phyloP scores from a whole-genome alignment of 192 early-diverging fungal genomes.

The Lobosporangium transversale region DNA sequence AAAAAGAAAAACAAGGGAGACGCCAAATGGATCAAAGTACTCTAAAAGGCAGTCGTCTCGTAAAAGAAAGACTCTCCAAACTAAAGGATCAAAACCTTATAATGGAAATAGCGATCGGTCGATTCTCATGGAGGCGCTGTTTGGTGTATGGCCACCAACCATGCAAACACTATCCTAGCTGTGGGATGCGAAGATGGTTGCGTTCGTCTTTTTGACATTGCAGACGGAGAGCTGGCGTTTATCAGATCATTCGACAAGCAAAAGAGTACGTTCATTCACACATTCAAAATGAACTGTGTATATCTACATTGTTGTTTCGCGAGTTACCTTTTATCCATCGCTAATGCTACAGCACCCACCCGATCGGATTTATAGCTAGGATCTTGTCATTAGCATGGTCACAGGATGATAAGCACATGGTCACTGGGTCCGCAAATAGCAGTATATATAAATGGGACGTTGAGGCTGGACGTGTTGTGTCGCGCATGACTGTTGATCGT shows the following conservation, averaged over 20 bases:
- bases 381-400: conserved; percentile 92
- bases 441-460: conserved; percentile 78
- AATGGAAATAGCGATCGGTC: conserved; percentile 57
- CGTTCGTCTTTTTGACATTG: conserved; percentile 88
- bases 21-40: no score
- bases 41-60: no score
- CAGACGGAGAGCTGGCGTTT: conserved; percentile 73
- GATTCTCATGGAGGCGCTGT: conserved; percentile 92
- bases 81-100: not conserved
- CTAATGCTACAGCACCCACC: not conserved
- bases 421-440: conserved; percentile 87
- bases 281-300: no score
- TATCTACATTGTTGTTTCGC: no score
- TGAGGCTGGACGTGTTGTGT: conserved; percentile 53
- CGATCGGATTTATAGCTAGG: conserved; percentile 63
- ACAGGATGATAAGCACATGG: conserved; percentile 71
- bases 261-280: conserved; percentile 49
- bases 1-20: no score
- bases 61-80: no score
- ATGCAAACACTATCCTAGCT: conserved; percentile 79
- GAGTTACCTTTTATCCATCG: no score
- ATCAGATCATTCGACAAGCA: conserved; percentile 75
- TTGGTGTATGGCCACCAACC: conserved; percentile 91
- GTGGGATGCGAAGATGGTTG: conserved; percentile 95
- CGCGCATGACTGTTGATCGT: conserved; percentile 83